Percentiles rank a stretch among this genome's conserved stretches.
These are phyloP conservation scores for Pythium diclinum DNA, from an alignment of 352 stramenopile species.

Conservation along the genomic window DNA sequence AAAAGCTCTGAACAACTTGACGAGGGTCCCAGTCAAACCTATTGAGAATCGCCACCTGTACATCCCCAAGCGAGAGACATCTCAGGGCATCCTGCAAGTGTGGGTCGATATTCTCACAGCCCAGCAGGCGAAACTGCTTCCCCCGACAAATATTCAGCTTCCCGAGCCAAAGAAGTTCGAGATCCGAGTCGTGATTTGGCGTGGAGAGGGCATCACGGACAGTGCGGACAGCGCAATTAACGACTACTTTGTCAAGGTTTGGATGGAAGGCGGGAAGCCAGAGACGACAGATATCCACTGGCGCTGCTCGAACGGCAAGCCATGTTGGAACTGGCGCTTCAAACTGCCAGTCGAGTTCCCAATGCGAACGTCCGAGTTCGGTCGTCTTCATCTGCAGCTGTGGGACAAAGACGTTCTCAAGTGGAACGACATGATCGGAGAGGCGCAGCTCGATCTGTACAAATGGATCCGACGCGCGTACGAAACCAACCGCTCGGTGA, in stretches of 20 bases:
- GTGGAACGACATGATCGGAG: constrained; percentile 89
- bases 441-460: constrained; percentile 83
- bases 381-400: constrained; percentile 86
- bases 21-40: constrained; percentile 57
- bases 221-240: constrained; percentile 79
- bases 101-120: constrained; percentile 91
- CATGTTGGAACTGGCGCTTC: constrained; percentile 91
- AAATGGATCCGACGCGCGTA: constrained; percentile 72
- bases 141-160: constrained; percentile 65
- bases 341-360: constrained; percentile 87
- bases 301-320: constrained; percentile 87
- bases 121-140: constrained; percentile 56
- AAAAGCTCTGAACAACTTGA: neutral
- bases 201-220: constrained; percentile 78
- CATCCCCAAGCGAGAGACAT: constrained; percentile 59
- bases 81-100: constrained; percentile 69
- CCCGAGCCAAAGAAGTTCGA: constrained; percentile 75
- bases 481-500: constrained; percentile 48
- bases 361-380: constrained; percentile 70
- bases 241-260: constrained; percentile 91
- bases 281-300: constrained; percentile 89
- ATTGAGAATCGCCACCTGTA: constrained; percentile 89
- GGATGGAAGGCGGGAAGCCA: constrained; percentile 71
- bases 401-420: constrained; percentile 94
- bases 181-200: constrained; percentile 89